Percentiles rank a stretch among this genome's conserved stretches.
Evolutionary conservation across 306 rosid species (phyloP).

Genomic region (Erythrophleum fordii): DNA sequence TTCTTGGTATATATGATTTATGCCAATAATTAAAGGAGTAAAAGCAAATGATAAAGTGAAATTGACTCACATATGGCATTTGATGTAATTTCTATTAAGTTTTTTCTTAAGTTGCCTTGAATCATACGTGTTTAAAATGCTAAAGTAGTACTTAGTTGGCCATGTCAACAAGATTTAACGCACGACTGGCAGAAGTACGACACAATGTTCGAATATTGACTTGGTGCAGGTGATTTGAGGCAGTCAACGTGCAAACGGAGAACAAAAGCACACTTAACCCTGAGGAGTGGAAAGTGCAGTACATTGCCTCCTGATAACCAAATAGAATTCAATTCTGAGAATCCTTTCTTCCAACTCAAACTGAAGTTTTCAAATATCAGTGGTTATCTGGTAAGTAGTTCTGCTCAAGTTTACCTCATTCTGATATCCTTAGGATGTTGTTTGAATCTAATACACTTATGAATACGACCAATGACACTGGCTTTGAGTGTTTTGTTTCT

Average conservation of each 20-base stretch:
- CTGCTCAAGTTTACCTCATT: background rate
- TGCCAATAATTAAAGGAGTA: too few species aligned
- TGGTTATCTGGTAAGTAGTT: background rate
- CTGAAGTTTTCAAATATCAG: background rate
- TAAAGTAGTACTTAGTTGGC: too few species aligned
- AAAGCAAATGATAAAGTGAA: background rate
- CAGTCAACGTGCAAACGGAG: background rate
- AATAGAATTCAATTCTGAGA: background rate
- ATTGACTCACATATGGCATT: background rate
- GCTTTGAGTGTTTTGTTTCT: too few species aligned
- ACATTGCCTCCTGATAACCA: background rate
- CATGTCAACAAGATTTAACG: too few species aligned
- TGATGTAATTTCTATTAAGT: background rate
- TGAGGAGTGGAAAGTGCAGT: background rate
- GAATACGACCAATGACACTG: too few species aligned
- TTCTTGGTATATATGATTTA: too few species aligned
- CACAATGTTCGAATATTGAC: background rate
- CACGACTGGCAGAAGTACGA: too few species aligned
- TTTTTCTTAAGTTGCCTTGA: too few species aligned
- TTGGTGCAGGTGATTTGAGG: background rate
- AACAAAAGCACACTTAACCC: background rate
- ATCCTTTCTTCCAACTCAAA: conserved; percentile 10
- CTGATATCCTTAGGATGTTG: too few species aligned
- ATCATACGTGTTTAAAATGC: too few species aligned
- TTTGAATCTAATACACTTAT: too few species aligned